These are phyloP conservation scores for Tetrahymena elliotti DNA, from an alignment of 73 alveolate genomes.

Conservation along the genomic window DNA sequence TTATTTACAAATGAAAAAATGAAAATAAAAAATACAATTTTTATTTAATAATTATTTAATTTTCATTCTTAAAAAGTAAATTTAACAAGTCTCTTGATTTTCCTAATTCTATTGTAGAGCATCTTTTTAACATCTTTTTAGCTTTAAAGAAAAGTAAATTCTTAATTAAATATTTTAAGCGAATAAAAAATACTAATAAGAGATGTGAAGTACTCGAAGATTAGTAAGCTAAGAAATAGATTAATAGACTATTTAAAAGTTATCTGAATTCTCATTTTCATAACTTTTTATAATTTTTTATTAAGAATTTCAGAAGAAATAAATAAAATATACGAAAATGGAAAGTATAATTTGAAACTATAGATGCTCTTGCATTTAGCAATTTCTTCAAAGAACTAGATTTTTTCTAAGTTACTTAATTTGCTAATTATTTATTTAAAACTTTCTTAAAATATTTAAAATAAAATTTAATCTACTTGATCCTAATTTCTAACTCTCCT, in stretches of 20 bases:
- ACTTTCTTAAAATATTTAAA: too few relatives aligned
- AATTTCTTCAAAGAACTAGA: neutral
- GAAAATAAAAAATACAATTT: too few relatives aligned
- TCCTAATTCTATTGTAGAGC: neutral
- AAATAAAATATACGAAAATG: neutral
- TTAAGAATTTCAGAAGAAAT: neutral
- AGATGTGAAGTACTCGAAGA: neutral
- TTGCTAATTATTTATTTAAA: neutral
- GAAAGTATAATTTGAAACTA: neutral
- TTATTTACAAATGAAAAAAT: too few relatives aligned
- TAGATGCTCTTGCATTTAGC: too few relatives aligned
- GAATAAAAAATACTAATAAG: neutral
- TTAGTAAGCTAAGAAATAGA: neutral
- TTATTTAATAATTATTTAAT: too few relatives aligned
- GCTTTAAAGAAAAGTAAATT: neutral
- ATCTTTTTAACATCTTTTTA: neutral
- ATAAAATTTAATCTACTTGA: neutral
- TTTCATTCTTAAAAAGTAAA: neutral
- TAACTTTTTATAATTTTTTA: neutral
- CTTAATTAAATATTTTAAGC: too few relatives aligned
- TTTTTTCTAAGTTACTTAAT: neutral
- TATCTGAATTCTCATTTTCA: too few relatives aligned
- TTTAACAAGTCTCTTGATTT: neutral
- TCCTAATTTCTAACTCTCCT: neutral
- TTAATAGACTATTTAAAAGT: too few relatives aligned